Evolutionary conservation across 345 rosid genomes (phyloP).

Genomic region (Syzygium grande): DNA sequence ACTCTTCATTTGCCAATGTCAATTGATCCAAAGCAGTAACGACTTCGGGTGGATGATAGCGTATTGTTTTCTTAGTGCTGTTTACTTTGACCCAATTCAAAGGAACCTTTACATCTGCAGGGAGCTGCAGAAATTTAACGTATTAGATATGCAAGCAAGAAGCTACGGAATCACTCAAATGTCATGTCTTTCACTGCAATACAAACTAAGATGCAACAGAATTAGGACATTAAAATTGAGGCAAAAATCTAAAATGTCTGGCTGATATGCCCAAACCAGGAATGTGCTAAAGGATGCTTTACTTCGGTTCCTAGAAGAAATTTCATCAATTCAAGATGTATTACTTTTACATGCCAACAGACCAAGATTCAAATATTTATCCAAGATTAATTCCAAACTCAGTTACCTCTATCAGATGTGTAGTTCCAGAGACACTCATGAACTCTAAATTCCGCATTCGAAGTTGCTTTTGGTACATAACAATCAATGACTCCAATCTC

Average conservation of each 20-base stretch:
- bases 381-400: background rate
- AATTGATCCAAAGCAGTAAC: conserved; percentile 61
- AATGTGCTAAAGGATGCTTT: background rate
- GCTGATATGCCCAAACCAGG: background rate
- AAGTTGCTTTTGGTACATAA: conserved; percentile 38
- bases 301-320: background rate
- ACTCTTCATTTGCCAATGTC: conserved; percentile 74
- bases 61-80: conserved; percentile 77
- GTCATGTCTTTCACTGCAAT: background rate
- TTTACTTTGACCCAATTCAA: conserved; percentile 73
- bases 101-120: conserved; percentile 63
- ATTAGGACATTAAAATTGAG: background rate
- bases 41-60: conserved; percentile 93
- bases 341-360: background rate
- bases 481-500: conserved; percentile 45
- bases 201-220: background rate
- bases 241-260: background rate
- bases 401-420: conserved; percentile 64
- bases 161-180: background rate
- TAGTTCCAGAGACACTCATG: conserved; percentile 46
- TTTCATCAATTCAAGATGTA: background rate
- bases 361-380: background rate
- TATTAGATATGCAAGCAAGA: background rate
- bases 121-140: conserved; percentile 39
- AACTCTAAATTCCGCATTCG: conserved; percentile 43